Evolutionary conservation across 768 basidiomycete genomes (phyloP).

Genomic region (Lactifluus pinguis): DNA sequence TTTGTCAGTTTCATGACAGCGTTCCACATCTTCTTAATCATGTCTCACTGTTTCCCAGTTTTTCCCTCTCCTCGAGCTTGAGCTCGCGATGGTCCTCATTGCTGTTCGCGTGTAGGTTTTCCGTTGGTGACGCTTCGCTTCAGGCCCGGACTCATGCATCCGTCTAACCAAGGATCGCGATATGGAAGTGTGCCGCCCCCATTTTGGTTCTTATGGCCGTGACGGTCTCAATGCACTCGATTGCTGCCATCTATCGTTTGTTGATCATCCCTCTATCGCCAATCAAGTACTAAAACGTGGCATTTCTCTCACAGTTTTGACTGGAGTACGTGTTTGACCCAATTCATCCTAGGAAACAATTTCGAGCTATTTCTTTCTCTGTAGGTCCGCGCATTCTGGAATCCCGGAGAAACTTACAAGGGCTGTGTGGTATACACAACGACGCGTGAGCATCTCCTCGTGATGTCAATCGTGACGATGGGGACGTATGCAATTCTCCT

Average conservation of each 20-base stretch:
- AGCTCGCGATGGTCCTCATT: conserved; percentile 2
- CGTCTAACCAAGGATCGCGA: not conserved
- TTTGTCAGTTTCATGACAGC: not conserved
- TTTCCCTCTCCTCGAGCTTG: conserved; percentile 9
- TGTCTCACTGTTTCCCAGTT: not conserved
- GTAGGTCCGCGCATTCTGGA: not conserved
- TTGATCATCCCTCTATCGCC: not conserved
- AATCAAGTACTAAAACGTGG: not conserved
- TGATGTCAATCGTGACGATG: conserved; percentile 5
- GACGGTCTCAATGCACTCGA: not conserved
- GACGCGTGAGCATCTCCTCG: not conserved
- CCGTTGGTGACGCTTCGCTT: not conserved
- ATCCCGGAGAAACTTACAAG: not conserved
- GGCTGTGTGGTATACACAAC: not conserved
- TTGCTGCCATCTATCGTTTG: not conserved
- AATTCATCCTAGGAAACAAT: not conserved
- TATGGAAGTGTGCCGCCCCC: not conserved
- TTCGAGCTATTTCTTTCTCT: not conserved
- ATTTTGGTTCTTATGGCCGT: not conserved
- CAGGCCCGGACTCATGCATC: not conserved
- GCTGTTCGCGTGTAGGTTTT: conserved; percentile 7
- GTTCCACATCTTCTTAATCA: not conserved
- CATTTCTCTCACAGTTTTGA: not conserved
- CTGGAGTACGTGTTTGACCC: not conserved
- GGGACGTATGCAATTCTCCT: conserved; percentile 2